Base-by-base conservation (phyloP, 2,329 filamentous ascomycete genomes). In the Fusarium austroafricanum region DNA sequence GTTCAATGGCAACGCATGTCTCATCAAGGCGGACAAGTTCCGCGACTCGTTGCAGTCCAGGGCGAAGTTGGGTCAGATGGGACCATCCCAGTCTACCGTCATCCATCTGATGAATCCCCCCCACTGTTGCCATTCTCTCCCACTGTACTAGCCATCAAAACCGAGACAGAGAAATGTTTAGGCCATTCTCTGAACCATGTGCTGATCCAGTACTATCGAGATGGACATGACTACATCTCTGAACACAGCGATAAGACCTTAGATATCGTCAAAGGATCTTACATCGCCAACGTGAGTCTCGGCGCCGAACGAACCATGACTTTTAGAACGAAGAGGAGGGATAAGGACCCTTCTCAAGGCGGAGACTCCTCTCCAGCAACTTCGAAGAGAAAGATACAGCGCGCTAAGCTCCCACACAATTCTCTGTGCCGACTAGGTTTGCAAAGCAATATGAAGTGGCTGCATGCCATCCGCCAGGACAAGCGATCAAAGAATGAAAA, bases 201-300 rank as follows among this genome's bases (percentile, higher is more conserved):
- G 2, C 82, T 99, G 46, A 96, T 99, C 44, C 96, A 99, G 75
- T 87, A 94, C 59, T 99, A 99, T 75, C 92, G 96, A n/a, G 86
- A 87, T 70, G 93, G 95, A 4, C 89, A 88, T 46, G 96, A 99
- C 79, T 93, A 93, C 76, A 99, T 99, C 65, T 96, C 93, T 1
- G 96, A 99, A 76, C 96, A 99, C 75, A 96, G 93, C 38, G 96
- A 99, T 77, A 99, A 99, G 80, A 97, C 95, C 0, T 83, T 99
- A 23, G 96, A 99, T 76, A 96, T 99, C 57, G 89, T 89, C 14
- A 88, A 86, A 26, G 89, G 85, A 6, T 96, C 92, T 23, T 94
- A 86, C 61, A 97, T 99, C 70, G 93, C 94, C 68, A 99, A 98
- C 75, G 89, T 97, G 49, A 97, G 93, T 69, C 86, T 98, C n/a